Evolutionary conservation across 768 basidiomycete species (phyloP), one percentile per base, ranked within the genome.

Genomic region (Agaricus sinodeliciosus): DNA sequence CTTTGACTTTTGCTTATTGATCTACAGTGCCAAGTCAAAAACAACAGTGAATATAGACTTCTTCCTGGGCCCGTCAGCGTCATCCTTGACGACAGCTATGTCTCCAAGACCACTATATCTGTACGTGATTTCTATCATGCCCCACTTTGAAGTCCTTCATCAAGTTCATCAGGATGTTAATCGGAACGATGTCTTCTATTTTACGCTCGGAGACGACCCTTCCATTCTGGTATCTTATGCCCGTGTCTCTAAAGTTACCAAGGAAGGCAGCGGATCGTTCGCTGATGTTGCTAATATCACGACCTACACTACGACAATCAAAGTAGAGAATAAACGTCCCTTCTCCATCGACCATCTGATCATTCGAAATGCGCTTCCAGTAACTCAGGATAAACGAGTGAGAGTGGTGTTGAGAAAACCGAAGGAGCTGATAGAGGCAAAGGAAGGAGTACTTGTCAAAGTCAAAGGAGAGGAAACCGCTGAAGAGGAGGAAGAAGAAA

Each of bases 21-120:
- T 43, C 4, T 43, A 55, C 49, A 78, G 74, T 77, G 72, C 54
- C 63, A 69, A 54, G 74, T 84, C 48, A 75, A 76, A 63, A 84
- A 84, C 58, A 77, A 71, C 41, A 81, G 78, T 60, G 77, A 79
- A 48, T 80, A 80, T 57, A 67, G 74, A 25, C 66, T 84, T 26
- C 72, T 85, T 2, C 68, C 78, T 7, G 83, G 82, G 0, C 67
- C 71, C 0, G 75, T 81, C 36, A 74, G 65, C 52, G 75, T 84
- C 22, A 79, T 82, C 59, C 60, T 82, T 52, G 76, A 84, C 58
- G 79, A 80, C 51, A 70, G 71, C 46, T 81, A 75, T 60, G 79
- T 82, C 3, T 76, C 81, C n/a, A 75, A 72, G 61, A 78, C 80
- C 0, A 64, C 62, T 1, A 76, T 82, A 48, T 58, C 57, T 9